Conservation (phyloP, 805 yeast genomes). For the Grigorovia yakushimaensis region DNA sequence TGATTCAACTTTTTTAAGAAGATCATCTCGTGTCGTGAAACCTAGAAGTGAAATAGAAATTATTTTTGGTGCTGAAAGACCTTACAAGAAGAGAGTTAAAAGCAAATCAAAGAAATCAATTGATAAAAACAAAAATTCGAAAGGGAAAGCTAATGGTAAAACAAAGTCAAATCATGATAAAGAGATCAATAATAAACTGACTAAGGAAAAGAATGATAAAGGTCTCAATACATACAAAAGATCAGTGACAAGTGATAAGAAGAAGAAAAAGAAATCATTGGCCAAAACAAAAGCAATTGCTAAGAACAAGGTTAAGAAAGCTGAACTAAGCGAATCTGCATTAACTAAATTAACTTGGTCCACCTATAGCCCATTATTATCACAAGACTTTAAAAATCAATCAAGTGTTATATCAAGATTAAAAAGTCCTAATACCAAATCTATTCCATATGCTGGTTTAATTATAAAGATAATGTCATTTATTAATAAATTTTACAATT, state of each 20-base stretch:
- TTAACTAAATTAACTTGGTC: slow-evolving; percentile 19
- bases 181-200: background rate
- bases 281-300: background rate
- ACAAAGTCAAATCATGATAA: too few species aligned
- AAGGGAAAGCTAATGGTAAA: slow-evolving; percentile 6
- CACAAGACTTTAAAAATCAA: slow-evolving; percentile 15
- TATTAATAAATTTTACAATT: slow-evolving; percentile 14
- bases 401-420: slow-evolving; percentile 13
- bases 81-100: slow-evolving; percentile 6
- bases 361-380: slow-evolving; percentile 17
- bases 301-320: background rate
- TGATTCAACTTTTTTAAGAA: slow-evolving; percentile 10
- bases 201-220: slow-evolving; percentile 3
- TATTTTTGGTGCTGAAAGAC: slow-evolving; percentile 11
- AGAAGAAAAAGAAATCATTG: background rate
- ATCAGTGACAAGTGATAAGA: slow-evolving; percentile 1
- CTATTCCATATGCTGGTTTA: slow-evolving; percentile 17
- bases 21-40: slow-evolving; percentile 19
- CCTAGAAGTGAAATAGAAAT: slow-evolving; percentile 14
- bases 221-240: too few species aligned
- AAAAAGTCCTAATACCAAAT: slow-evolving; percentile 14
- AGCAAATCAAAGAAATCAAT: slow-evolving; percentile 6
- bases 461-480: slow-evolving; percentile 16
- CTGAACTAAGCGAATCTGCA: slow-evolving; percentile 16
- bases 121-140: slow-evolving; percentile 7